Percentiles rank a stretch among this genome's conserved stretches.
Evolutionary conservation across 306 rosid genomes (phyloP).

Genomic region (Vigna reflexopilosa): DNA sequence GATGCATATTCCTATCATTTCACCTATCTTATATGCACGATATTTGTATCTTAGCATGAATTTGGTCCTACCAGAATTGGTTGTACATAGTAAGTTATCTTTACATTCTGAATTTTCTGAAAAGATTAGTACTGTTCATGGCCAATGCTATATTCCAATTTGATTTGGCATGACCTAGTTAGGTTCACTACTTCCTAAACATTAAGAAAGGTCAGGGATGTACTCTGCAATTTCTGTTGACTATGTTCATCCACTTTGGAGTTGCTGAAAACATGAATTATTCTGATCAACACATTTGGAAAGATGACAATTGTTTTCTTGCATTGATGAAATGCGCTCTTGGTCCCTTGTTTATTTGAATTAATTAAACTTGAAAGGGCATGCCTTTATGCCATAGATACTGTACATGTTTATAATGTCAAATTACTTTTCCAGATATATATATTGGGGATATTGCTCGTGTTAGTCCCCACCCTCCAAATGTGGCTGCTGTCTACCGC

Average conservation of each 20-base stretch:
- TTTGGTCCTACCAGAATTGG: neutral
- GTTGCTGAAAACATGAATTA: slow-evolving; percentile 5
- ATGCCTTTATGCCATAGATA: slow-evolving; percentile 18
- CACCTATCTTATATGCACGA: neutral
- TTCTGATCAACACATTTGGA: neutral
- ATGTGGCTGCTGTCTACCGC: slow-evolving; percentile 90
- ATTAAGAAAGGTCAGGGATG: neutral
- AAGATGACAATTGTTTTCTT: neutral
- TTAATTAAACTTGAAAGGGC: slow-evolving; percentile 6
- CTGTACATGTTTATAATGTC: slow-evolving; percentile 35
- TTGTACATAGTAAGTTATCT: neutral
- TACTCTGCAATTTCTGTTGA: slow-evolving; percentile 15
- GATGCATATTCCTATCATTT: neutral
- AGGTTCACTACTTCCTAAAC: slow-evolving; percentile 18
- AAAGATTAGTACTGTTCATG: slow-evolving; percentile 11
- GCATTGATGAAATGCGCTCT: slow-evolving; percentile 6
- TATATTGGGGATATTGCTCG: slow-evolving; percentile 88
- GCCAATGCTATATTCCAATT: neutral
- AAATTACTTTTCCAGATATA: slow-evolving; percentile 61
- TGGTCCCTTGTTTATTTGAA: neutral
- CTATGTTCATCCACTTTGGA: neutral
- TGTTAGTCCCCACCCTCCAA: slow-evolving; percentile 91
- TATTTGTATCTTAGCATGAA: neutral
- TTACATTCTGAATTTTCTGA: neutral
- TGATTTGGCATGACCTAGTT: neutral